phyloP scores from a whole-genome alignment of 441 rosid genomes.

The Omphalea diandra region DNA sequence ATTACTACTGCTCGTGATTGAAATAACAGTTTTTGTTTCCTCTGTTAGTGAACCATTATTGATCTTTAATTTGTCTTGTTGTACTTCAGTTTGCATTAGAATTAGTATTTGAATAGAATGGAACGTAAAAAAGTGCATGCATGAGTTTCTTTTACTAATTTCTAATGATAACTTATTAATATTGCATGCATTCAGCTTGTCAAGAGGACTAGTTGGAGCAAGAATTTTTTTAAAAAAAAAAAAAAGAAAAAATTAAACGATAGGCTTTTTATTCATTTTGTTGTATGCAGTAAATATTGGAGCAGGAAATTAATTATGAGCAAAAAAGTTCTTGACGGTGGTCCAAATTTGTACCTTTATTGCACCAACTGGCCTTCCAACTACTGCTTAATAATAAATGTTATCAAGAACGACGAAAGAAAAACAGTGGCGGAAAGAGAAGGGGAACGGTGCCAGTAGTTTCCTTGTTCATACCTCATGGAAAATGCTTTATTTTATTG shows the following conservation, averaged over 20 bases:
- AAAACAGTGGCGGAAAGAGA: background rate
- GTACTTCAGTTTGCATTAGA: too few relatives aligned
- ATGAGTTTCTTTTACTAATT: too few relatives aligned
- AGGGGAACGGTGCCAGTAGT: background rate
- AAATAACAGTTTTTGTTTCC: too few relatives aligned
- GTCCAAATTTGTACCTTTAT: constrained; percentile 7
- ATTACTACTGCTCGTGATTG: background rate
- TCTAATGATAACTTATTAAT: too few relatives aligned
- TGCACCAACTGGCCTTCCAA: background rate
- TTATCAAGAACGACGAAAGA: background rate
- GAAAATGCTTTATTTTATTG: too few relatives aligned
- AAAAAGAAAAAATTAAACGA: background rate
- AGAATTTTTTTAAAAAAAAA: background rate
- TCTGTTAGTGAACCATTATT: background rate
- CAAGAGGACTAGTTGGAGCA: too few relatives aligned
- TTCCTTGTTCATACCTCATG: too few relatives aligned
- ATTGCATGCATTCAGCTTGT: too few relatives aligned
- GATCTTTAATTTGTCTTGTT: too few relatives aligned
- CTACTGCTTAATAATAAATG: constrained; percentile 15
- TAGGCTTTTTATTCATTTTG: background rate
- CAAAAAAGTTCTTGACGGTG: background rate
- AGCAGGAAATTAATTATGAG: background rate
- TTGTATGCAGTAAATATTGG: too few relatives aligned
- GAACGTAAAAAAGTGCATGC: too few relatives aligned
- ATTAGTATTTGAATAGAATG: too few relatives aligned